Percentiles rank a stretch among this genome's conserved stretches.
Evolutionary conservation across 257 asterid genomes (phyloP).

Genomic region (Nicotiana otophora): DNA sequence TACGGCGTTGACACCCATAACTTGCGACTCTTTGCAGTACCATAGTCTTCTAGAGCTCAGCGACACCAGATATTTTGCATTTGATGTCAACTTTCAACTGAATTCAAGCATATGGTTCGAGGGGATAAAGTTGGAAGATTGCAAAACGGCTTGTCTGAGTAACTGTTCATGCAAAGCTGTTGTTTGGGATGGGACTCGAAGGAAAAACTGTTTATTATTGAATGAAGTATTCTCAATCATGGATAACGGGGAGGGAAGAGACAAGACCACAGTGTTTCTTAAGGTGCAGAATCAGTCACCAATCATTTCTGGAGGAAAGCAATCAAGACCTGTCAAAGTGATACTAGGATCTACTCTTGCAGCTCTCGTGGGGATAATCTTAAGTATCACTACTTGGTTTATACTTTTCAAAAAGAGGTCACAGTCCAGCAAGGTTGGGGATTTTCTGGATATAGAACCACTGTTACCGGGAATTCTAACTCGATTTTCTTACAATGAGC

Average conservation of each 20-base stretch:
- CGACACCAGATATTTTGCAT: neutral
- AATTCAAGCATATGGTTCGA: neutral
- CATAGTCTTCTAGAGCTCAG: neutral
- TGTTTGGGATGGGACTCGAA: neutral
- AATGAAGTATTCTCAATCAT: neutral
- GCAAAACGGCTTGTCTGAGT: constrained; percentile 5
- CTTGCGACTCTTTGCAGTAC: neutral
- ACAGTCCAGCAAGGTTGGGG: neutral
- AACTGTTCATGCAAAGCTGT: constrained; percentile 14
- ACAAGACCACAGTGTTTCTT: neutral
- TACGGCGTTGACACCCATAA: neutral
- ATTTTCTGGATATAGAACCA: neutral
- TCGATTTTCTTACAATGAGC: neutral
- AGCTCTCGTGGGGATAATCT: neutral
- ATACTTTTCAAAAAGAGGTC: neutral
- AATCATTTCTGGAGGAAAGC: neutral
- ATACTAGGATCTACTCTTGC: neutral
- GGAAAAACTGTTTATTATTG: neutral
- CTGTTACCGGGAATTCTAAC: neutral
- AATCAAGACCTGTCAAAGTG: neutral
- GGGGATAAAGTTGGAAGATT: neutral
- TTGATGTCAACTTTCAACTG: neutral
- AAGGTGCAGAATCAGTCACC: constrained; percentile 3
- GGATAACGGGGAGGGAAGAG: neutral
- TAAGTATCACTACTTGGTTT: neutral